phyloP scores from a whole-genome alignment of 2,329 filamentous ascomycete species.

The Drechslerella coelobrocha region DNA sequence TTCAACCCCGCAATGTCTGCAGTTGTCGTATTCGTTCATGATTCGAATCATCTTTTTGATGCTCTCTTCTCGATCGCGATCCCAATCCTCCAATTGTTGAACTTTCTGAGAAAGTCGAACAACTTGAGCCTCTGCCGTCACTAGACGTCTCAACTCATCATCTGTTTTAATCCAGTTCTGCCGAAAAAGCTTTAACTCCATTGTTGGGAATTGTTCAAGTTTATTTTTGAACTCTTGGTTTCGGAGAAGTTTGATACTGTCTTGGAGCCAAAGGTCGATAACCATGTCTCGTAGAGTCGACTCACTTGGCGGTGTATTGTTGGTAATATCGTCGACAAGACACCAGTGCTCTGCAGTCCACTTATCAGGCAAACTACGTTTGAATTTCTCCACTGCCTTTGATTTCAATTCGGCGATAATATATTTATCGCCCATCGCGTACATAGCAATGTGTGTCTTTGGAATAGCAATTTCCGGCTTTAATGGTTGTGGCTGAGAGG shows the following conservation, averaged over 20 bases:
- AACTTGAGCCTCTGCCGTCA: too few relatives aligned
- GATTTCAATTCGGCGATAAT: conserved; percentile 19
- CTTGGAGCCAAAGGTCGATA: conserved; percentile 20
- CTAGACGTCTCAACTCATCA: too few relatives aligned
- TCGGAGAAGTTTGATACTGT: conserved; percentile 6
- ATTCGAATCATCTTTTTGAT: too few relatives aligned
- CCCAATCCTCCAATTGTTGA: too few relatives aligned
- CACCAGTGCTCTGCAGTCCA: conserved; percentile 16
- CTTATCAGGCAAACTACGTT: background rate
- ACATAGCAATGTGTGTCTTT: conserved; percentile 16
- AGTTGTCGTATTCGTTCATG: too few relatives aligned
- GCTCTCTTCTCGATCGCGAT: too few relatives aligned
- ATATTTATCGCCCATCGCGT: conserved; percentile 21
- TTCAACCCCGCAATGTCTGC: conserved; percentile 2
- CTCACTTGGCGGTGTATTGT: conserved; percentile 2
- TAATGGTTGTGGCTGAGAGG: background rate
- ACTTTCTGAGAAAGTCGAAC: too few relatives aligned
- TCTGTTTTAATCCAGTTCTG: background rate
- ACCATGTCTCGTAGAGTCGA: conserved; percentile 4
- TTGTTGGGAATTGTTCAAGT: conserved; percentile 1
- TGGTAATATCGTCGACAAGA: background rate
- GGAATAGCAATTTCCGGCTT: background rate
- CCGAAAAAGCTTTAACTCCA: conserved; percentile 18
- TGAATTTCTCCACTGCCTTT: conserved; percentile 10
- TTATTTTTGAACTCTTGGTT: conserved; percentile 6